Percentiles rank a stretch among this genome's conserved stretches.
Conservation (phyloP, 73 alveolate genomes). For the Uronychia binucleata region DNA sequence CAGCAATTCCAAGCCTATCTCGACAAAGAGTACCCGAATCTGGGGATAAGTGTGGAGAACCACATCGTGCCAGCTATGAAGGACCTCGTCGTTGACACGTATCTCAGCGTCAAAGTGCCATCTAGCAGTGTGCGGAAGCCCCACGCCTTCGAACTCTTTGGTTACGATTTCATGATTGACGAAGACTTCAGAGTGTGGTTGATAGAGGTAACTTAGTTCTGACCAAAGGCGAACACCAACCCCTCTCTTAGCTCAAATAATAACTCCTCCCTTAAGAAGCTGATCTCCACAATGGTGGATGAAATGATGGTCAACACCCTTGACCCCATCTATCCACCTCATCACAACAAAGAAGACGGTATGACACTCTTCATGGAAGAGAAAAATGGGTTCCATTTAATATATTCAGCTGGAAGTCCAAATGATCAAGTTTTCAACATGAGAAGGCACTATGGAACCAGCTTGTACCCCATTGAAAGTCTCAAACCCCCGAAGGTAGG, state of each 20-base stretch:
- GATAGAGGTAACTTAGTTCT: no score
- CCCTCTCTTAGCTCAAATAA: conserved; percentile 76
- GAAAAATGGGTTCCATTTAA: not conserved
- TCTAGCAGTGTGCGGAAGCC: conserved; percentile 49
- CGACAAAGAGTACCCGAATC: conserved; percentile 10
- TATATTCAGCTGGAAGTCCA: not conserved
- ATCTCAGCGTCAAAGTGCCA: conserved; percentile 14
- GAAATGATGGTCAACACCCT: conserved; percentile 72
- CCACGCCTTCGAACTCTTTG: conserved; percentile 74
- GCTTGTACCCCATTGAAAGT: not conserved
- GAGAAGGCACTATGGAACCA: not conserved
- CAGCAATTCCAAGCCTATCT: conserved; percentile 53
- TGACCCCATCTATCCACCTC: conserved; percentile 54
- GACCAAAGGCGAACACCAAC: conserved; percentile 79
- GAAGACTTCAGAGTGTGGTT: conserved; percentile 67
- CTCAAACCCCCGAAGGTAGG: not conserved
- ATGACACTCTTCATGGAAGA: not conserved
- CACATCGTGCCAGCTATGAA: not conserved
- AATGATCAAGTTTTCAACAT: not conserved
- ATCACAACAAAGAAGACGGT: not conserved
- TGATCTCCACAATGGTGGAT: conserved; percentile 72
- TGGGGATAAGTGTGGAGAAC: conserved; percentile 15
- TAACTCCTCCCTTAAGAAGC: conserved; percentile 45
- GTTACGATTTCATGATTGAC: conserved; percentile 74
- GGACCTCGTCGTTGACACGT: not conserved